Evolutionary conservation across 306 rosid species (phyloP).

Genomic region (Abrus pulchellus): DNA sequence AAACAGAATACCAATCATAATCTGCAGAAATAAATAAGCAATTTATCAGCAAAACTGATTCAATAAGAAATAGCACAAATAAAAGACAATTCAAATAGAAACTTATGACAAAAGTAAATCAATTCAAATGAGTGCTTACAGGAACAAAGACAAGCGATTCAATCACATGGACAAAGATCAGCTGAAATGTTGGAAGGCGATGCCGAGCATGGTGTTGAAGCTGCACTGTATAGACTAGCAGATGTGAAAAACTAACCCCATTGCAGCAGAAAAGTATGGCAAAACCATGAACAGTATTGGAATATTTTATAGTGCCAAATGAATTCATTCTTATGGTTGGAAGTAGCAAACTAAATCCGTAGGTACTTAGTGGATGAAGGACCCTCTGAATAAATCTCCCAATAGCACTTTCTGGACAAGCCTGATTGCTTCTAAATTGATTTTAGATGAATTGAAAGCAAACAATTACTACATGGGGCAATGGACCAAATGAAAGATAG

Average conservation of each 20-base stretch:
- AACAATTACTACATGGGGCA: constrained; percentile 13
- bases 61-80: constrained; percentile 21
- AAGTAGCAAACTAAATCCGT: constrained; percentile 17
- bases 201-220: constrained; percentile 99
- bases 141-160: constrained; percentile 99
- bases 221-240: constrained; percentile 83
- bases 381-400: constrained; percentile 25
- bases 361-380: constrained; percentile 30
- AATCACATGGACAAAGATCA: constrained; percentile 96
- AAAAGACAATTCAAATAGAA: constrained; percentile 21
- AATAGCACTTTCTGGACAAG: constrained; percentile 16
- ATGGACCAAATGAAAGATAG: constrained; percentile 30
- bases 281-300: constrained; percentile 29
- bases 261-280: constrained; percentile 40
- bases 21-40: constrained; percentile 68
- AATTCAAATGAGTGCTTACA: constrained; percentile 58
- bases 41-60: constrained; percentile 41
- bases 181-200: constrained; percentile 94
- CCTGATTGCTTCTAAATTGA: constrained; percentile 25
- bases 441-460: constrained; percentile 42
- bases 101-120: constrained; percentile 18
- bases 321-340: constrained; percentile 38
- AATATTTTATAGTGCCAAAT: constrained; percentile 38
- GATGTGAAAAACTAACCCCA: constrained; percentile 46
- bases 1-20: constrained; percentile 97